Evolutionary conservation across 169 alveolate genomes (phyloP), one percentile per base, ranked within the genome.

Genomic region (Condylostoma magnum): DNA sequence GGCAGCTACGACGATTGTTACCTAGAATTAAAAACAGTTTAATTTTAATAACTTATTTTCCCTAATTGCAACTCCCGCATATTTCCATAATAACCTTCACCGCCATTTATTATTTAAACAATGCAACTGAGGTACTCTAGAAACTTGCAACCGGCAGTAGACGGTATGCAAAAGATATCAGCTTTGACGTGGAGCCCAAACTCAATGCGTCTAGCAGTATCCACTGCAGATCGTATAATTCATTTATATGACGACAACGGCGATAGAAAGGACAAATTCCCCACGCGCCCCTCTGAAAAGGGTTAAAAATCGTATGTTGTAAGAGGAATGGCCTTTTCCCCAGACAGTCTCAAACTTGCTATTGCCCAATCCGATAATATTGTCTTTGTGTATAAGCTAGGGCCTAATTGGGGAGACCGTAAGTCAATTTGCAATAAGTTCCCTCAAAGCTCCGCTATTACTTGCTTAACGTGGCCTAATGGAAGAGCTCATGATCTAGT

Each of bases 391-490:
- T 95, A 95, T 85, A 92, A 93, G 72, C 60, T 95, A 28, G 98
- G 98, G 0, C 55, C 86, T 27, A 92, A 87, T 55, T 93, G 96
- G 96, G 95, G 95, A 28, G 98, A 93, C 28, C 85, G 84, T 66
- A 90, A 93, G 71, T 83, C 94, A 18, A 92, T 93, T 36, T 92
- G 96, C 82, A 90, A 93, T 80, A 95, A 95, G 77, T 94, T 91
- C 89, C 93, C 90, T 4, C 92, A 93, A 63, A 70, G 91, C 51
- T 84, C 96, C 30, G 86, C 96, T n/a, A 95, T 93, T 15, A 92
- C 98, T 20, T 90, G 96, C 65, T 76, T 95, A 79, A 51, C 79
- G 44, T 95, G 99, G 99, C 97, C 98, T 5, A 73, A 67, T 25
- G 82, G 80, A n/a, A 83, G 91, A 68, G 82, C 88, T 8, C 77